phyloP scores from a whole-genome alignment of 192 early-diverging fungal species.

The Thamnidium elegans region DNA sequence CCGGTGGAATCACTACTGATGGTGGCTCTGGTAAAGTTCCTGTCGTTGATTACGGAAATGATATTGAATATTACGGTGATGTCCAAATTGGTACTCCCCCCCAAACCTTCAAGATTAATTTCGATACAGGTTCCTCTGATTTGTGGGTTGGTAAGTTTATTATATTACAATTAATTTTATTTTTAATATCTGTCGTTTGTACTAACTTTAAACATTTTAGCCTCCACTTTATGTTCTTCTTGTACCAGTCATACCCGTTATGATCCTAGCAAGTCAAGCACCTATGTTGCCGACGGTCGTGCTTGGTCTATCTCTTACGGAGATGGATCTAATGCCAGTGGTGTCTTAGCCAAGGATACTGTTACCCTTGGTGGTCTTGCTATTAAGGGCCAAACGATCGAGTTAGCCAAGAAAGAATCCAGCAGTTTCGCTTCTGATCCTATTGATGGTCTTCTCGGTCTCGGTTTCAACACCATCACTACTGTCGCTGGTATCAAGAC shows the following conservation, averaged over 20 bases:
- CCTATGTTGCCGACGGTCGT: constrained; percentile 55
- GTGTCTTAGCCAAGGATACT: constrained; percentile 47
- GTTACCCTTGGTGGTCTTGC: constrained; percentile 59
- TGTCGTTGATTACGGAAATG: constrained; percentile 41
- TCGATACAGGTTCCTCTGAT: constrained; percentile 74
- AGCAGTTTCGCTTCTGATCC: constrained; percentile 52
- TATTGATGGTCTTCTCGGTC: constrained; percentile 64
- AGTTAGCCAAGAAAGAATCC: constrained; percentile 60
- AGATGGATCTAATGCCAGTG: constrained; percentile 52
- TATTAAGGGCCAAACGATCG: constrained; percentile 60
- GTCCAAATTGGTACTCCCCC: constrained; percentile 65
- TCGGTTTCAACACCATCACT: constrained; percentile 53
- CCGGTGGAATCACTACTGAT: neutral
- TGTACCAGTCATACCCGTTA: constrained; percentile 35
- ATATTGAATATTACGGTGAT: constrained; percentile 64
- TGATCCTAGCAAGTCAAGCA: constrained; percentile 36
- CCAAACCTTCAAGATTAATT: constrained; percentile 65
- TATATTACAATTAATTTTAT: neutral
- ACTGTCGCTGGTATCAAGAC: constrained; percentile 47
- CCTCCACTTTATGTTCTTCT: constrained; percentile 32
- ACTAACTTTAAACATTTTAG: constrained; percentile 13
- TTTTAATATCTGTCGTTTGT: constrained; percentile 10
- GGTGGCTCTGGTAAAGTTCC: constrained; percentile 19
- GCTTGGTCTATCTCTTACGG: constrained; percentile 63
- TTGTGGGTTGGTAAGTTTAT: constrained; percentile 50